Evolutionary conservation across 2,329 filamentous ascomycete genomes (phyloP).

Genomic region (Chalara sp.): DNA sequence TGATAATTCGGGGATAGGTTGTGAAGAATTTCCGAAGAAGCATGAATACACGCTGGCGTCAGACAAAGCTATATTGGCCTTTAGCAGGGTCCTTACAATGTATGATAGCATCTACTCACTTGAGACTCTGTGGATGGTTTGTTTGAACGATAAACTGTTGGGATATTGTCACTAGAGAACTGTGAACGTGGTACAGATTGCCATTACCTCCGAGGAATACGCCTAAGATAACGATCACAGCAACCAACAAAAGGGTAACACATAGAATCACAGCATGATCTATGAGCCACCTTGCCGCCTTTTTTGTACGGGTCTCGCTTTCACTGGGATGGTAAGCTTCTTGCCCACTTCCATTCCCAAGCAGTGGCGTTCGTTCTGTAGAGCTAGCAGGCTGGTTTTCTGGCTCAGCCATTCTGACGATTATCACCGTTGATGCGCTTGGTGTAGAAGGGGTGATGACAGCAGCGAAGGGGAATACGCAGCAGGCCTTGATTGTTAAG

Average conservation of each 20-base stretch:
- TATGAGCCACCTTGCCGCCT: background rate
- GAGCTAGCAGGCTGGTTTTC: background rate
- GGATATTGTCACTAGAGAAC: background rate
- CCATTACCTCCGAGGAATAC: slow-evolving; percentile 20
- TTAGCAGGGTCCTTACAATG: no score
- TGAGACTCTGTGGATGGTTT: slow-evolving; percentile 8
- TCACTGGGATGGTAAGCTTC: background rate
- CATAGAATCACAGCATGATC: background rate
- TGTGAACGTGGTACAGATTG: background rate
- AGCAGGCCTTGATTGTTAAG: no score
- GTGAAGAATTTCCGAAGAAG: slow-evolving; percentile 54
- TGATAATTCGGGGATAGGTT: slow-evolving; percentile 56
- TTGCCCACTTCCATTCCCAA: background rate
- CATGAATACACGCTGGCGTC: slow-evolving; percentile 56
- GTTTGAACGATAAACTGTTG: slow-evolving; percentile 10
- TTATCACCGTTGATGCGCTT: no score
- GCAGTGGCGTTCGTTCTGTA: background rate
- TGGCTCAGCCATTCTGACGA: no score
- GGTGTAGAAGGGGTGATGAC: no score
- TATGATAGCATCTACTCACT: slow-evolving; percentile 16
- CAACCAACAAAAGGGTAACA: slow-evolving; percentile 13
- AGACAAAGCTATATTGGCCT: slow-evolving; percentile 32
- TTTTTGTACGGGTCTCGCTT: background rate
- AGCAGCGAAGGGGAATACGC: no score
- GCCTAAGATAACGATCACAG: slow-evolving; percentile 19